Conservation (phyloP, 176 grass and related monocot genomes). For the Eleusine indica region DNA sequence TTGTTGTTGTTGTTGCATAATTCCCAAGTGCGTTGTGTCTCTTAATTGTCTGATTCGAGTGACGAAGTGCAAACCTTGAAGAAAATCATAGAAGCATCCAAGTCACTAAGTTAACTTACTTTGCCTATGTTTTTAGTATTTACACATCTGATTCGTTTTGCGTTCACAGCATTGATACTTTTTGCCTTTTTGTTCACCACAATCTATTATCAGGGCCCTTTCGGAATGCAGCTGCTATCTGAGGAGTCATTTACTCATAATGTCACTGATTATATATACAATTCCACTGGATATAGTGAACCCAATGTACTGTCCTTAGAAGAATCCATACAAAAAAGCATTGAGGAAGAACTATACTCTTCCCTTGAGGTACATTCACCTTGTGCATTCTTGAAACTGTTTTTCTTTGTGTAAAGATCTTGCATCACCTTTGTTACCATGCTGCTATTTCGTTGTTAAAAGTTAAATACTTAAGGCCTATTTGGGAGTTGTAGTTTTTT, state of each 20-base stretch:
- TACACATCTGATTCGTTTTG: conserved; percentile 15
- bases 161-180: neutral
- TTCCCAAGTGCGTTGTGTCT: too few relatives aligned
- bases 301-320: conserved; percentile 68
- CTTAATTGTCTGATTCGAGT: neutral
- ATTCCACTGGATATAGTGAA: conserved; percentile 65
- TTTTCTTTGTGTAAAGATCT: conserved; percentile 19
- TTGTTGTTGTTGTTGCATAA: too few relatives aligned
- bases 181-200: conserved; percentile 13
- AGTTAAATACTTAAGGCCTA: neutral
- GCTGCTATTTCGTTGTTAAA: conserved; percentile 32
- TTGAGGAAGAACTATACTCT: conserved; percentile 83
- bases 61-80: conserved; percentile 23
- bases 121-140: conserved; percentile 2
- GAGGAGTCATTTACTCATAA: conserved; percentile 61
- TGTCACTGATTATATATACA: conserved; percentile 64
- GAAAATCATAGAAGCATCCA: neutral
- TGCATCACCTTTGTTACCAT: conserved; percentile 2
- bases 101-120: neutral
- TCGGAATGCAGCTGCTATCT: conserved; percentile 78
- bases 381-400: conserved; percentile 7
- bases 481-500: too few relatives aligned
- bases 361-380: conserved; percentile 77
- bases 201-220: conserved; percentile 68
- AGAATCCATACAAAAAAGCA: conserved; percentile 91